Evolutionary conservation across 1,284 basidiomycete species (phyloP), one percentile per base, ranked within the genome.

Genomic region (Waitea zeae): DNA sequence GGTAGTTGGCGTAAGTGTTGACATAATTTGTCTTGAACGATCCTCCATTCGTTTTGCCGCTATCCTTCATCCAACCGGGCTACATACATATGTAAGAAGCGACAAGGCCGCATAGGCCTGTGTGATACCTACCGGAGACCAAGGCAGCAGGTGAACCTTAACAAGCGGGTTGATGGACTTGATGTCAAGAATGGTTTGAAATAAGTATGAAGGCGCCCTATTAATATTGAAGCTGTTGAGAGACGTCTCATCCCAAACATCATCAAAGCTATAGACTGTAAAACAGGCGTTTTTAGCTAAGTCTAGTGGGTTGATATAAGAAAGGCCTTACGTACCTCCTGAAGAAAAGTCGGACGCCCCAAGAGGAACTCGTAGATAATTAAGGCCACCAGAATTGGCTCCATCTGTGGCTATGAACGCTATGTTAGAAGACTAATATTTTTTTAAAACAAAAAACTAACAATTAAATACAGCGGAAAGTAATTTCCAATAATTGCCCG

Each of bases 51-150:
- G 65, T 61, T 2, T 55, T 54, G 3, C 48, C 52, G 26, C 53
- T 59, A 36, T 47, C 49, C 43, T 67, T 69, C 64, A 67, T 65
- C 67, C 66, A 69, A 11, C 50, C 63, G 3, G 66, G 67, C 64
- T 68, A 37, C 15, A n/a, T n/a, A n/a, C n/a, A n/a, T n/a, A n/a
- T n/a, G n/a, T n/a, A n/a, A n/a, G n/a, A n/a, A n/a, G n/a, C n/a
- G n/a, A n/a, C n/a, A n/a, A n/a, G n/a, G n/a, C n/a, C n/a, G n/a
- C n/a, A n/a, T n/a, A 4, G 7, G 32, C n/a, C 7, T 4, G 15
- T 7, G 5, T 9, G 7, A 13, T n/a, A 49, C 56, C 38, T 40
- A 67, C 64, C 11, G 64, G 61, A 37, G 64, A 66, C 66, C 67
- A 69, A 2, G 66, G 67, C 20, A 63, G 22, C 9, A 66, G 38